phyloP scores from a whole-genome alignment of 805 yeast genomes.

The Ogataea pilisensis region DNA sequence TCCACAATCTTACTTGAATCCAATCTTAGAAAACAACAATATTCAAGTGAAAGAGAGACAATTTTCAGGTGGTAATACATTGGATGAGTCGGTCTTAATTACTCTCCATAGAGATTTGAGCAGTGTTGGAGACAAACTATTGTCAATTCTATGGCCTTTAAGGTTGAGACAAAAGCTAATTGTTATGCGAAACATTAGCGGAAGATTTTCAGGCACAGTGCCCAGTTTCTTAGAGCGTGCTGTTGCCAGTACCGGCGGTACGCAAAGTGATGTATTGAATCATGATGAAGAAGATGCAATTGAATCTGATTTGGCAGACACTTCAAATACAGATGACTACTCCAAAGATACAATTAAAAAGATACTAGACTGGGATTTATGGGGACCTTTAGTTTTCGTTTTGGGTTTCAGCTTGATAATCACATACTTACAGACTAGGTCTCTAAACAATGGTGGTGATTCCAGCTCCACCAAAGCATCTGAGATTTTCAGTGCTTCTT shows the following conservation, averaged over 20 bases:
- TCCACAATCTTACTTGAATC: slow-evolving; percentile 29
- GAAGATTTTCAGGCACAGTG: slow-evolving; percentile 17
- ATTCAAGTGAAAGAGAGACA: slow-evolving; percentile 42
- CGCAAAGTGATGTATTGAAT: background rate
- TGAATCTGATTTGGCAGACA: slow-evolving; percentile 10
- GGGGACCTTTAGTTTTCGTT: slow-evolving; percentile 58
- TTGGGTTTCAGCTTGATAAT: slow-evolving; percentile 44
- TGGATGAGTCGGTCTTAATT: slow-evolving; percentile 51
- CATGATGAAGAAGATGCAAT: slow-evolving; percentile 23
- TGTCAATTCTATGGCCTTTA: slow-evolving; percentile 36
- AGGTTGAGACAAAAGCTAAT: slow-evolving; percentile 28
- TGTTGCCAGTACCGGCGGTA: background rate
- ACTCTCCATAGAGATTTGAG: slow-evolving; percentile 38
- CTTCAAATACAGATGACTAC: slow-evolving; percentile 27
- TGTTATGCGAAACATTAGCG: slow-evolving; percentile 25
- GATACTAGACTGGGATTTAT: slow-evolving; percentile 55
- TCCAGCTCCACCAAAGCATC: slow-evolving; percentile 33
- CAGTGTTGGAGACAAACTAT: slow-evolving; percentile 31
- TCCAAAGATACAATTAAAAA: slow-evolving; percentile 31
- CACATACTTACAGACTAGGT: slow-evolving; percentile 38
- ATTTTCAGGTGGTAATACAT: slow-evolving; percentile 53
- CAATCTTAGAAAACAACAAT: slow-evolving; percentile 21
- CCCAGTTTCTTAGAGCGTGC: slow-evolving; percentile 8
- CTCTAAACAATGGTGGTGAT: slow-evolving; percentile 22
- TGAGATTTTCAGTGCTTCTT: slow-evolving; percentile 51